Evolutionary conservation across 768 basidiomycete genomes (phyloP).

Genomic region (Calocera viscosa): DNA sequence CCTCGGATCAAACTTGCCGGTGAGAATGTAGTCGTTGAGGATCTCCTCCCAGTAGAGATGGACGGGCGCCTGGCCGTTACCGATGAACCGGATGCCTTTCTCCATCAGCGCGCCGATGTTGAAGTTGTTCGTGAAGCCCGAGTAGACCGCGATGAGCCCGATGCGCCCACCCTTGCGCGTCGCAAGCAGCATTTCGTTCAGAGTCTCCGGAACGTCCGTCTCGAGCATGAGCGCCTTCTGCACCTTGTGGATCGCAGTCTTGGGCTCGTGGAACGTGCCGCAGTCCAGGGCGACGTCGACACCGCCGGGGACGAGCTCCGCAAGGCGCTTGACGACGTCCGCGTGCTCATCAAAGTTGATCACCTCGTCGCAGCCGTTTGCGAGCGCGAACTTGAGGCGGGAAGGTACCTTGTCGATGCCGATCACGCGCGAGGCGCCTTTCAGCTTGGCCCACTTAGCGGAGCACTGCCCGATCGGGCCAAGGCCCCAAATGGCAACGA

Average conservation of each 20-base stretch:
- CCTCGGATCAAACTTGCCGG: slow-evolving; percentile 52
- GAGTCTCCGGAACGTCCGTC: slow-evolving; percentile 57
- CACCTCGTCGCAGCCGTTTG: slow-evolving; percentile 39
- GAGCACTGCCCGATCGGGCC: slow-evolving; percentile 56
- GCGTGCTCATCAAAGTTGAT: slow-evolving; percentile 45
- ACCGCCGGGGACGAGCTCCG: slow-evolving; percentile 50
- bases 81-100: slow-evolving; percentile 57
- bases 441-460: slow-evolving; percentile 48
- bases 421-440: slow-evolving; percentile 59
- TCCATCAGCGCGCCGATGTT: slow-evolving; percentile 69
- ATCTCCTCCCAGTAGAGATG: slow-evolving; percentile 65
- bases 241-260: slow-evolving; percentile 49
- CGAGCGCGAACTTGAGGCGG: slow-evolving; percentile 37
- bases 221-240: slow-evolving; percentile 62
- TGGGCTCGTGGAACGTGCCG: slow-evolving; percentile 59
- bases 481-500: slow-evolving; percentile 59
- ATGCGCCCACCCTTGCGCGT: slow-evolving; percentile 45
- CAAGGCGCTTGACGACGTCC: slow-evolving; percentile 41
- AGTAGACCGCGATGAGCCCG: slow-evolving; percentile 57
- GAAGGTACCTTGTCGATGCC: slow-evolving; percentile 52
- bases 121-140: slow-evolving; percentile 50
- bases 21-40: slow-evolving; percentile 47
- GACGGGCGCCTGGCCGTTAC: slow-evolving; percentile 64
- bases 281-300: slow-evolving; percentile 53
- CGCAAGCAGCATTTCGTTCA: slow-evolving; percentile 37